These are phyloP conservation scores for Apiospora malaysiana DNA, from an alignment of 2,329 filamentous ascomycete species.

Conservation along the genomic window DNA sequence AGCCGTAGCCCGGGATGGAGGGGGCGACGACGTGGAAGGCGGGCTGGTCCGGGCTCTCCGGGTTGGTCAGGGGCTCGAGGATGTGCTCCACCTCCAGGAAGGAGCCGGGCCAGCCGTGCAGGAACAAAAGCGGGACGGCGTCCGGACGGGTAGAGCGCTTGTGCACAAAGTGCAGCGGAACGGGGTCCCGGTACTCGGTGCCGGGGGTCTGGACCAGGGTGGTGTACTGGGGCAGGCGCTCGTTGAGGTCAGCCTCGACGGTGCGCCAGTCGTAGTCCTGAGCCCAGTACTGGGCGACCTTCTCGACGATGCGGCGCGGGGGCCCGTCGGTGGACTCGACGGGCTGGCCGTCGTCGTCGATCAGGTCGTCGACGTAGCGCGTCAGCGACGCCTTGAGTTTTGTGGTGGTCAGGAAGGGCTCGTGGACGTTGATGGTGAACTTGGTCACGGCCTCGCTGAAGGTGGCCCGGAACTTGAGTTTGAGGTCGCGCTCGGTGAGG, in stretches of 20 bases:
- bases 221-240: slow-evolving; percentile 18
- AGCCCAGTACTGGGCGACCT: slow-evolving; percentile 21
- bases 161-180: slow-evolving; percentile 39
- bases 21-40: slow-evolving; percentile 56
- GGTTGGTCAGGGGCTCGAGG: slow-evolving; percentile 40
- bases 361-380: slow-evolving; percentile 13
- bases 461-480: slow-evolving; percentile 21
- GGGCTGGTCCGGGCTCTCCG: slow-evolving; percentile 33
- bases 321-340: slow-evolving; percentile 18
- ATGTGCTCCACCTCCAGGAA: slow-evolving; percentile 46
- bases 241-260: slow-evolving; percentile 23
- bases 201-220: slow-evolving; percentile 3
- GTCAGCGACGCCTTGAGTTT: slow-evolving; percentile 22
- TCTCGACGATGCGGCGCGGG: slow-evolving; percentile 19
- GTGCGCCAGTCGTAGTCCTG: slow-evolving; percentile 22
- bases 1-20: slow-evolving; percentile 50
- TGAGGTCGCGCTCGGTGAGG: slow-evolving; percentile 16
- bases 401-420: slow-evolving; percentile 3
- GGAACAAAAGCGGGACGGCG: slow-evolving; percentile 48
- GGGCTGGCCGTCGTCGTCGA: background rate
- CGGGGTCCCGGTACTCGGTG: background rate
- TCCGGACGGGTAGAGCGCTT: slow-evolving; percentile 32
- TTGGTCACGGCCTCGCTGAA: slow-evolving; percentile 20
- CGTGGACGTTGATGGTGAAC: slow-evolving; percentile 20
- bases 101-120: slow-evolving; percentile 51